Evolutionary conservation across 2,329 filamentous ascomycete species (phyloP), one percentile per base, ranked within the genome.

Genomic region (Aureobasidium sp.): DNA sequence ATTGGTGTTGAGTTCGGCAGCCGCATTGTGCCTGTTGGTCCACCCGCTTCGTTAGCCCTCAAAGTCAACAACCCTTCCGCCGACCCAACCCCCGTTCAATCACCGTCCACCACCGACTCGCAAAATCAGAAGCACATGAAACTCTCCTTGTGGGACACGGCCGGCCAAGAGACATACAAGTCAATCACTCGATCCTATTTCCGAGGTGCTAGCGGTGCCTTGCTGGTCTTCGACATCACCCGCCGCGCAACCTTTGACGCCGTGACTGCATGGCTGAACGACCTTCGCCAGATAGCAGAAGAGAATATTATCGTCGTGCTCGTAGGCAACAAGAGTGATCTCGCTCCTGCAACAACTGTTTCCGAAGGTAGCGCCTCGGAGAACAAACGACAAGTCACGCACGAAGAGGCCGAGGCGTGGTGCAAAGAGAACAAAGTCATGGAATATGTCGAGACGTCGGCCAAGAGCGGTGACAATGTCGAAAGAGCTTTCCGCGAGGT

Each of bases 1-100:
- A 97, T 97, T 72, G 92, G 92, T 68, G 92, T 97, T 66, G 93
- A 97, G 75, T 97, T 97, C 75, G 93, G 93, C 70, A 95, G 90
- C 56, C 87, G 91, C 71, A 93, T 96, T 73, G 90, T 96, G 61
- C 89, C 92, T 62, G 92, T 96, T 68, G 91, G 91, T 0, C 90
- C 90, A 31, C 91, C 91, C 3, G 87, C 91, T 31, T 86, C 83
- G 31, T 79, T 84, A 67, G 75, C 80, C 59, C 76, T 86, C 63
- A 76, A 74, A 53, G 80, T 84, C 72, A 81, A 81, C 68, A 82
- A 82, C 68, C 78, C 79, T 36, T 62, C 70, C 25, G 34, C 53
- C 52, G 37, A 47, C 27, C 4, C 55, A 12, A 27, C 62, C 20
- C 45, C 25, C 15, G 17, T 22, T 25, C 20, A 36, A 15, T n/a